Conservation (phyloP, 2,329 filamentous ascomycete genomes). For the Aspergillus ruber region DNA sequence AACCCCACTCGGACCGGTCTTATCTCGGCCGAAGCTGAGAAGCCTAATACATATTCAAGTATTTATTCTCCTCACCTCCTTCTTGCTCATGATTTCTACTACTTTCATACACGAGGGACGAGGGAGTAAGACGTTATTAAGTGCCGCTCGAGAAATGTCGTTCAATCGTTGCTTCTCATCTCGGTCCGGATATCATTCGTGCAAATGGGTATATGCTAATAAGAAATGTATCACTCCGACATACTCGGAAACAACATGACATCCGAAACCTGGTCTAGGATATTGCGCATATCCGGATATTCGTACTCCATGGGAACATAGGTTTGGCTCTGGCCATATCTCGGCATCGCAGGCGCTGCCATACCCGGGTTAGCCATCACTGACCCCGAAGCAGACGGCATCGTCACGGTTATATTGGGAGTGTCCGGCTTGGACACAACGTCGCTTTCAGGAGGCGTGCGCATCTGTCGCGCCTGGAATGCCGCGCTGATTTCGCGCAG, state of each 20-base stretch:
- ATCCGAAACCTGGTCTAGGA: constrained; percentile 27
- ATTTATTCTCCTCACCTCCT: too few species aligned
- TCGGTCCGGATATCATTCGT: not conserved
- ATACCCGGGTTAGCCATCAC: constrained; percentile 4
- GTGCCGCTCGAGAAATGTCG: not conserved
- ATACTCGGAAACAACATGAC: constrained; percentile 32
- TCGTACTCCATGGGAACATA: constrained; percentile 7
- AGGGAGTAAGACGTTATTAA: too few species aligned
- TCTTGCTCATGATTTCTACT: too few species aligned
- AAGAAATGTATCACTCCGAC: constrained; percentile 1
- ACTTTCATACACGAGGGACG: too few species aligned
- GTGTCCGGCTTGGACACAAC: not conserved
- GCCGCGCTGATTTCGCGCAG: constrained; percentile 26
- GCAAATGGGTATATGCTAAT: not conserved
- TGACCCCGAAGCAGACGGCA: not conserved
- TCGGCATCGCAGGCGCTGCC: constrained; percentile 1
- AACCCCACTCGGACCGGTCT: too few species aligned
- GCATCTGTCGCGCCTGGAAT: constrained; percentile 10
- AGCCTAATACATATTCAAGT: too few species aligned
- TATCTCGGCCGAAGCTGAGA: too few species aligned
- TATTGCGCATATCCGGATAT: constrained; percentile 23
- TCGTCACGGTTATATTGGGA: constrained; percentile 9
- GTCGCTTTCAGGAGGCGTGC: constrained; percentile 5
- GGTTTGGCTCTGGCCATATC: not conserved
- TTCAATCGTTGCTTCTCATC: not conserved